Percentiles rank a stretch among this genome's conserved stretches.
phyloP scores from a whole-genome alignment of 345 rosid species.

The Psidium guajava region DNA sequence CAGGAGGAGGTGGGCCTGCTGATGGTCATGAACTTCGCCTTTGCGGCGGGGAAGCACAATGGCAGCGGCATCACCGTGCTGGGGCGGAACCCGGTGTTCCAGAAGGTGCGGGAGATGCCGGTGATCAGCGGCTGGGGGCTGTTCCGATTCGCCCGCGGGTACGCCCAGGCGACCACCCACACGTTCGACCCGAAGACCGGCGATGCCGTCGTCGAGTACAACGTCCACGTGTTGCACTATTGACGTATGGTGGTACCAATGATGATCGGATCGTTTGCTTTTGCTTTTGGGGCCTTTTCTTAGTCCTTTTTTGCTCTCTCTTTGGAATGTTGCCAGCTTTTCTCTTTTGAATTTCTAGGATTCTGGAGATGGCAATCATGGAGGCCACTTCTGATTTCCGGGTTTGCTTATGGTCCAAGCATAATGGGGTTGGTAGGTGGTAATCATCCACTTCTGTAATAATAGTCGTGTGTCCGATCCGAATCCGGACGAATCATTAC shows the following conservation, averaged over 20 bases:
- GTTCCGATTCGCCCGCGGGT: slow-evolving; percentile 68
- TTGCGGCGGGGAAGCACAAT: slow-evolving; percentile 13
- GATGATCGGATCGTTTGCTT: not conserved
- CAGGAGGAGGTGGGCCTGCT: slow-evolving; percentile 46
- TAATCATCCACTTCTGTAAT: not conserved
- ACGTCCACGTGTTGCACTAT: slow-evolving; percentile 42
- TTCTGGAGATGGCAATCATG: not conserved
- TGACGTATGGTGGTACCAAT: not conserved
- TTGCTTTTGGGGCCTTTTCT: not conserved
- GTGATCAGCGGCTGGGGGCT: slow-evolving; percentile 74
- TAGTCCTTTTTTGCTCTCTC: not conserved
- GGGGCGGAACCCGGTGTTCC: slow-evolving; percentile 44
- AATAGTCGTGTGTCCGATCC: no score
- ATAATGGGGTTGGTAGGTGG: not conserved
- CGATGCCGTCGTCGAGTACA: slow-evolving; percentile 42
- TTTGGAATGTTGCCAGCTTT: not conserved
- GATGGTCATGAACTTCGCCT: slow-evolving; percentile 62
- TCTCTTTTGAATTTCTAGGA: not conserved
- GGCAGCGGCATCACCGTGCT: slow-evolving; percentile 55
- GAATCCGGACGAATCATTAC: not conserved
- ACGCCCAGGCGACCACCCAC: slow-evolving; percentile 44
- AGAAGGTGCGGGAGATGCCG: slow-evolving; percentile 66
- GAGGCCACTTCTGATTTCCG: not conserved
- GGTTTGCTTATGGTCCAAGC: not conserved
- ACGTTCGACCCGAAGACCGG: slow-evolving; percentile 15